Evolutionary conservation across 1,139 yeast species (phyloP).

Genomic region (Geotrichum reessii): DNA sequence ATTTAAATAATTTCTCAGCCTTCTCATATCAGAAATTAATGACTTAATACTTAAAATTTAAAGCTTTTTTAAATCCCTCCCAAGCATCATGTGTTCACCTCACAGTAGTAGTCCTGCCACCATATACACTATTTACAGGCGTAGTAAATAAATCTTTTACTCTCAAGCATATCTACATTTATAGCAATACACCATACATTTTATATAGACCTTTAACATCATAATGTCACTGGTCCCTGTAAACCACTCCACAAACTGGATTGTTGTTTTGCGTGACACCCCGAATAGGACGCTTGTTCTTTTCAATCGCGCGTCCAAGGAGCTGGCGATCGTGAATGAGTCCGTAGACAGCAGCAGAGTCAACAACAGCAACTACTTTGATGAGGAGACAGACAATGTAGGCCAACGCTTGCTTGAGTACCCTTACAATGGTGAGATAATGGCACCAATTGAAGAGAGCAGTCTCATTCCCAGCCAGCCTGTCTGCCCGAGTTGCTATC

Average conservation of each 20-base stretch:
- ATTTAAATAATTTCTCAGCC: no score
- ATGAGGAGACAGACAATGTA: neutral
- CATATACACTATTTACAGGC: neutral
- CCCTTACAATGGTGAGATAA: neutral
- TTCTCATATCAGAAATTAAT: neutral
- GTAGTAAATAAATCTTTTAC: neutral
- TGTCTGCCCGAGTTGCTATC: neutral
- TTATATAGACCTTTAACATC: neutral
- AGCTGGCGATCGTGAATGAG: conserved; percentile 31
- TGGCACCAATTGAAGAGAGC: neutral
- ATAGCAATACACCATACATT: neutral
- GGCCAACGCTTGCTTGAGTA: neutral
- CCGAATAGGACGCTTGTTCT: conserved; percentile 32
- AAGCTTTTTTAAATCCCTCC: neutral
- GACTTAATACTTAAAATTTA: neutral
- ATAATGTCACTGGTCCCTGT: neutral
- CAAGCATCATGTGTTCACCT: neutral
- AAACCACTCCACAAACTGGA: neutral
- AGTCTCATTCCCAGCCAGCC: neutral
- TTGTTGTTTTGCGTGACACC: conserved; percentile 22
- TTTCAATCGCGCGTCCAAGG: conserved; percentile 30
- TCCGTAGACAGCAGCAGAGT: conserved; percentile 13
- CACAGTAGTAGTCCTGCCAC: neutral
- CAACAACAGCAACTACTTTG: neutral
- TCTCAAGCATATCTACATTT: neutral